Evolutionary conservation across 2,329 filamentous ascomycete species (phyloP).

Genomic region (Claviceps pazoutovae): DNA sequence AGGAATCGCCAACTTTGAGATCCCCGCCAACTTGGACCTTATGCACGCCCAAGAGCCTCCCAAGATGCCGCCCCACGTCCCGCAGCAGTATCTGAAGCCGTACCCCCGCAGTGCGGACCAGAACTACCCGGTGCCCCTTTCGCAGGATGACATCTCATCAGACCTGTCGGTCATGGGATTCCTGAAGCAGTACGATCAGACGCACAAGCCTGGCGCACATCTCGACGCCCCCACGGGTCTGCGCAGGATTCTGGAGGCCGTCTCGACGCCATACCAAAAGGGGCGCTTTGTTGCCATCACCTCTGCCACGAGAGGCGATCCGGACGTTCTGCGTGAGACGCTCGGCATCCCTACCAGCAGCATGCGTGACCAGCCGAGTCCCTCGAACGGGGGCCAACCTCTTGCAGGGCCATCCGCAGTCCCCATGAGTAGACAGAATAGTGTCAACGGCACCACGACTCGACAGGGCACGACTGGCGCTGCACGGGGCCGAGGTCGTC

Average conservation of each 20-base stretch:
- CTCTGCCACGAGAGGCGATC: conserved; percentile 30
- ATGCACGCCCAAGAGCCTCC: conserved; percentile 39
- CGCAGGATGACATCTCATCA: conserved; percentile 36
- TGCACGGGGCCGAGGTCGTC: conserved; percentile 31
- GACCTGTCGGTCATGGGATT: conserved; percentile 45
- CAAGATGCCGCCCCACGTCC: conserved; percentile 43
- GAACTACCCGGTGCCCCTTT: conserved; percentile 39
- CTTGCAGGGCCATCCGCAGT: conserved; percentile 15
- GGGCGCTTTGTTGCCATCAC: conserved; percentile 35
- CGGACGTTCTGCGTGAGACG: conserved; percentile 34
- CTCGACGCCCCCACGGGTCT: conserved; percentile 40
- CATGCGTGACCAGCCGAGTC: conserved; percentile 27
- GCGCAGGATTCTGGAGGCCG: conserved; percentile 41
- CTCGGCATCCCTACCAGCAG: conserved; percentile 33
- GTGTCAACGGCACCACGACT: conserved; percentile 43
- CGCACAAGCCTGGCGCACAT: conserved; percentile 39
- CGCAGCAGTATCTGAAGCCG: conserved; percentile 44
- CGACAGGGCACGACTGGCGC: conserved; percentile 37
- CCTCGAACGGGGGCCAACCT: conserved; percentile 10
- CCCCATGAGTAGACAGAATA: conserved; percentile 43
- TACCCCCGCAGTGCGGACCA: conserved; percentile 40
- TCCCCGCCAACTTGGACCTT: conserved; percentile 43
- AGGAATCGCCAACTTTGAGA: conserved; percentile 43
- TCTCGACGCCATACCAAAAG: conserved; percentile 33
- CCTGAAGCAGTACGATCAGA: conserved; percentile 40